Evolutionary conservation across 176 grass and related monocot genomes (phyloP).

Genomic region (Dendrocalamus sinicus): DNA sequence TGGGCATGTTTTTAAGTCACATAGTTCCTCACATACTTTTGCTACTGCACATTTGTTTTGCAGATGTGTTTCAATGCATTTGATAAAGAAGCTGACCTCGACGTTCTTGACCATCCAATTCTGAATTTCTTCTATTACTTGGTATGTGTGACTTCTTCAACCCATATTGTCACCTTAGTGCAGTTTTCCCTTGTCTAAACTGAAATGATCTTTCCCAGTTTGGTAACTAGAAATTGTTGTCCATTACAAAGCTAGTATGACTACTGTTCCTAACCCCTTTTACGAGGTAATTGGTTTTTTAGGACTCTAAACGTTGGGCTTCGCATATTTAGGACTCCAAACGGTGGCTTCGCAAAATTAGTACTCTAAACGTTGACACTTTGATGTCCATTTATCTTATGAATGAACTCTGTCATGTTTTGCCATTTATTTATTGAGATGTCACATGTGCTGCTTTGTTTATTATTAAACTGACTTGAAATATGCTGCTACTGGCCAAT

Average conservation of each 20-base stretch:
- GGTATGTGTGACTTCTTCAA: slow-evolving; percentile 41
- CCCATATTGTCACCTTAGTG: background rate
- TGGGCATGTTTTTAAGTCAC: background rate
- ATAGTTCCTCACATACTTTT: background rate
- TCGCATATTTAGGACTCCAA: no score
- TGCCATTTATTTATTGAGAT: no score
- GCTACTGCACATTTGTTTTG: slow-evolving; percentile 27
- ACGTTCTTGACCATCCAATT: slow-evolving; percentile 80
- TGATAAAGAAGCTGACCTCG: slow-evolving; percentile 68
- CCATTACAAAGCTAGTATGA: background rate
- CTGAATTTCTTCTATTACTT: slow-evolving; percentile 82
- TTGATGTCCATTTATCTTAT: no score
- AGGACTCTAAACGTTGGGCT: no score
- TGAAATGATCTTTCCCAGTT: slow-evolving; percentile 1
- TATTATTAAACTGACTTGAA: no score
- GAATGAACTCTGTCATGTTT: no score
- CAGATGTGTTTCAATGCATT: slow-evolving; percentile 86
- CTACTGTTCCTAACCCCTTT: background rate
- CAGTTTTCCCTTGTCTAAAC: background rate
- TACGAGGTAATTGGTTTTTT: no score
- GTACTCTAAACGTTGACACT: no score
- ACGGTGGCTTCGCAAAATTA: no score
- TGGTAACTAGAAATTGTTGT: background rate
- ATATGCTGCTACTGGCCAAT: no score
- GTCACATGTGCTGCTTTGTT: no score